phyloP scores from a whole-genome alignment of 2,329 filamentous ascomycete species.

The Trichoderma koningiopsis region DNA sequence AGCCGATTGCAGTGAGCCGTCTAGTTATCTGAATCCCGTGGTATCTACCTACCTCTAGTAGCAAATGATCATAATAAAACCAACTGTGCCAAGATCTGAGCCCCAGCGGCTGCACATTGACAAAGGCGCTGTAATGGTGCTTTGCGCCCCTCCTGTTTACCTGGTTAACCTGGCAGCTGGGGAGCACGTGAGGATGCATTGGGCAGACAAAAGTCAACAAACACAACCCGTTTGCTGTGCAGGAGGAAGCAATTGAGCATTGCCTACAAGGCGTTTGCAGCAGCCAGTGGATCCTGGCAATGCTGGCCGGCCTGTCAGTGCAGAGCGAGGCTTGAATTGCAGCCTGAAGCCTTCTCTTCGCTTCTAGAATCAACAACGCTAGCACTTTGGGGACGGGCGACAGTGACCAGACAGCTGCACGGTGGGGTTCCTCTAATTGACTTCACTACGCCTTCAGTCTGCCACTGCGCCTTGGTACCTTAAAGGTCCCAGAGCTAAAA shows the following conservation, averaged over 20 bases:
- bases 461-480: conserved; percentile 21
- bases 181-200: conserved; percentile 14
- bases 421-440: conserved; percentile 24
- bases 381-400: neutral
- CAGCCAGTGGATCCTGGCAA: neutral
- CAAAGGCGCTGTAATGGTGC: conserved; percentile 2
- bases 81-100: neutral
- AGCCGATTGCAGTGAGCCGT: neutral
- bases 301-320: neutral
- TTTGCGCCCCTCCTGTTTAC: conserved; percentile 12
- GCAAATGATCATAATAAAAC: neutral
- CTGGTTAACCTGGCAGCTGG: conserved; percentile 13
- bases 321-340: conserved; percentile 9
- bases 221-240: neutral
- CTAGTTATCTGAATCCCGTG: neutral
- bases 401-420: conserved; percentile 18
- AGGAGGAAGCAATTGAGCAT: neutral
- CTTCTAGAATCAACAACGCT: conserved; percentile 21
- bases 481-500: conserved; percentile 22
- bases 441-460: conserved; percentile 26
- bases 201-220: neutral
- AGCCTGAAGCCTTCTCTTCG: conserved; percentile 24
- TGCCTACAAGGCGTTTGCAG: neutral
- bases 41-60: neutral
- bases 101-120: neutral